Percentiles rank a stretch among this genome's conserved stretches.
Conservation (phyloP, 2,329 filamentous ascomycete genomes). For the Lasiodiplodia hormozganensis region DNA sequence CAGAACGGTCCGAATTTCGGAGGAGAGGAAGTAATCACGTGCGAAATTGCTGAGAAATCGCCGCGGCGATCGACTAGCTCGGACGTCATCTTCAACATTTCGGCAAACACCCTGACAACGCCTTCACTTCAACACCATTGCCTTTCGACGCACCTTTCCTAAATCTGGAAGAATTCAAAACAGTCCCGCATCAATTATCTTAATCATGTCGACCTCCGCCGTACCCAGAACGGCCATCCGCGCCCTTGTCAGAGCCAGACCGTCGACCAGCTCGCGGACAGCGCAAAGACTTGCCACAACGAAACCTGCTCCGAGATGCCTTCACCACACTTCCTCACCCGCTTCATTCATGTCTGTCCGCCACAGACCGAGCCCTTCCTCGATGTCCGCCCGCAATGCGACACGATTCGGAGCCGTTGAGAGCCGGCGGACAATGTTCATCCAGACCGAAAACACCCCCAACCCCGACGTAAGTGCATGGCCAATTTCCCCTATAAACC, state of each 20-base stretch:
- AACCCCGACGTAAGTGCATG: conserved; percentile 73
- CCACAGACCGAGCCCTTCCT: conserved; percentile 40
- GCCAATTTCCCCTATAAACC: conserved; percentile 35
- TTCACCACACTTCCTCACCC: conserved; percentile 41
- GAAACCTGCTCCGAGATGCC: conserved; percentile 42
- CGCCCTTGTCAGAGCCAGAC: conserved; percentile 37
- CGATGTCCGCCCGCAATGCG: conserved; percentile 35
- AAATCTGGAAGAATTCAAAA: not conserved
- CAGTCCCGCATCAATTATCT: not conserved
- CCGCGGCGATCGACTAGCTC: not conserved
- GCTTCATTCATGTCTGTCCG: conserved; percentile 42
- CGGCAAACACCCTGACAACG: not conserved
- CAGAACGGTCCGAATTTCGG: conserved; percentile 8
- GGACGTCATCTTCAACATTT: conserved; percentile 21
- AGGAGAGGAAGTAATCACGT: conserved; percentile 16
- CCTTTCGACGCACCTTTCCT: not conserved
- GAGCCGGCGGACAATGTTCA: conserved; percentile 80
- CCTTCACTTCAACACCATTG: conserved; percentile 2
- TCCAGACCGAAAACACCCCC: conserved; percentile 93
- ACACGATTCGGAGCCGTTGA: conserved; percentile 7
- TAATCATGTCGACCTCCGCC: conserved; percentile 40
- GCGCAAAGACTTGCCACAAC: conserved; percentile 33
- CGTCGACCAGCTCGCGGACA: conserved; percentile 35
- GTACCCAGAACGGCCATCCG: conserved; percentile 41
- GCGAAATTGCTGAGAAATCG: conserved; percentile 28